Evolutionary conservation across 1,284 basidiomycete genomes (phyloP), one percentile per base, ranked within the genome.

Genomic region (Cerrena zonata): DNA sequence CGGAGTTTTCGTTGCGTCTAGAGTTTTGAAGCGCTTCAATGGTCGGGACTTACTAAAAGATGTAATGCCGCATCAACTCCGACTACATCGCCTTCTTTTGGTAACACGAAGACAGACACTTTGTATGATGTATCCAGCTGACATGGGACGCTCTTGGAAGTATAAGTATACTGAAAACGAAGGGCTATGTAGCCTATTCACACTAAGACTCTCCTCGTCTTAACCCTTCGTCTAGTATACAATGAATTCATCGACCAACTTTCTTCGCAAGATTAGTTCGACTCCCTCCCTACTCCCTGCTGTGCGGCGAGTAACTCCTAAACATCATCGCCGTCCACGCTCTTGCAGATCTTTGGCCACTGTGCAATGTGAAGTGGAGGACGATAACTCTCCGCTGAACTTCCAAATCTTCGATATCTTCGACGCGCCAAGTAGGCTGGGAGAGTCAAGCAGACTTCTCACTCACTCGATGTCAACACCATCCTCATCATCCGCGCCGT

Each of bases 351-450:
- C 40, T 19, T 50, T 48, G 12, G 38, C 53, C 12, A 47, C 56
- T 11, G 44, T 53, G 5, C 26, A 43, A 36, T 41, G 39, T 21
- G 42, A 44, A 5, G 34, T 41, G 13, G 34, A 48, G 39, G 51
- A 53, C 13, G 53, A 53, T 11, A 48, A 43, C 15, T 39, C 58
- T 5, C n/a, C 47, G 11, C 49, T 58, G 27, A 52, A 57, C 54
- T 42, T 62, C 40, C 52, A 56, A 18, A 63, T 65, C 49, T 53
- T 60, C 52, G 62, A 65, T 56, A 65, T 66, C 52, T 66, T 66
- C 56, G 64, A 66, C 51, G 64, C 60, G 21, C 64, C 64, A 13
- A 53, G 50, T 39, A 53, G 61, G 11, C 59, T 62, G 13, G 62
- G 61, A 21, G 63, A 62, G 53, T 61, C 62, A 22, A 60, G 58